Evolutionary conservation across 2,329 filamentous ascomycete species (phyloP), one percentile per base, ranked within the genome.

Genomic region (Remersonia thermophila): DNA sequence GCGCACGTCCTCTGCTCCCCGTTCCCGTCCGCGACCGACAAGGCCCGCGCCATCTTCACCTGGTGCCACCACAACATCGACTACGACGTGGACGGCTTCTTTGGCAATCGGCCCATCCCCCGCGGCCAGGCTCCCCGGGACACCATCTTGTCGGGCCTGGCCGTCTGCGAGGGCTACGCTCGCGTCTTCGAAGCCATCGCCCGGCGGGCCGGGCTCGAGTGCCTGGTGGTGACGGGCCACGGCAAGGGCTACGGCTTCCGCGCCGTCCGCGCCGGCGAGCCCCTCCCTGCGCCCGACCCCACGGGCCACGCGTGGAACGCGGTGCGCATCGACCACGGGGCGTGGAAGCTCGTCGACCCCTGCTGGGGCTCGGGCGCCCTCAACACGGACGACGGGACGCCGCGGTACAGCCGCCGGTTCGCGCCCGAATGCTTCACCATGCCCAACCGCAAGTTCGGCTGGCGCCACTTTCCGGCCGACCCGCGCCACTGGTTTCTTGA

Each of bases 31-130:
- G 62, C 66, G 1, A 94, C 89, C 0, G 89, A 96, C 57, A 95
- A 95, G 61, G 89, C 91, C 2, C 73, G 91, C 18, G 85, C 77
- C 2, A 83, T 98, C 41, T 96, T 96, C 55, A 84, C 83, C 1
- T 98, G 91, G 91, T 76, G 87, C 28, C 89, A 96, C 58, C 79
- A 96, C 58, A 96, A 96, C 50, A 78, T 98, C 39, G 69, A 69
- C 32, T 98, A 96, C 55, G 84, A 96, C 54, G 75, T 77, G 0
- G 68, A 73, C 17, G 71, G 78, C 16, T 93, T 95, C 62, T 93
- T 93, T 52, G 73, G 20, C 20, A 5, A 69, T 38, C 73, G 77
- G 26, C 75, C 65, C 32, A 63, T 93, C 23, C 69, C 76, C 43
- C 65, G 71, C 7, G 77, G 75, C 30, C 46, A 49, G 29, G 80